A percentile compares a stretch with the other conserved stretches of the same genome.
phyloP scores from a whole-genome alignment of 2,329 filamentous ascomycete species.

The Fusarium nelsonii region DNA sequence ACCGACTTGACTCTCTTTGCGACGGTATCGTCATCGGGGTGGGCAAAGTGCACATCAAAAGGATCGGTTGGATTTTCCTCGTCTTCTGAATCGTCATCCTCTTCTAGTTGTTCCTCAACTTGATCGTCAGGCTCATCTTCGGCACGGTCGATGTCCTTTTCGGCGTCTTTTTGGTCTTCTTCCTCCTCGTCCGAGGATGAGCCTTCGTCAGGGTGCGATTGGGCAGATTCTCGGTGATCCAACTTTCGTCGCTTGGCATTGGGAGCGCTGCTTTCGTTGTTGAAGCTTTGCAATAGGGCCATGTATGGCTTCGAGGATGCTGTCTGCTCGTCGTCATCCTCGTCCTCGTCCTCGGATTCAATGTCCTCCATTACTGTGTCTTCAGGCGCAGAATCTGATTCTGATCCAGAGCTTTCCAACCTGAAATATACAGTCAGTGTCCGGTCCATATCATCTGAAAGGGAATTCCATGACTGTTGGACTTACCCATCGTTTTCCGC shows the following conservation, averaged over 20 bases:
- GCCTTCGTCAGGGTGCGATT: conserved; percentile 40
- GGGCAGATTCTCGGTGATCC: conserved; percentile 52
- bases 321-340: conserved; percentile 61
- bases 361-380: conserved; percentile 56
- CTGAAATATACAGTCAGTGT: conserved; percentile 20
- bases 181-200: conserved; percentile 49
- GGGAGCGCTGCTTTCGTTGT: conserved; percentile 58
- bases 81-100: conserved; percentile 59
- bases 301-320: conserved; percentile 64
- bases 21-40: conserved; percentile 72
- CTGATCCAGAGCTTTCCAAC: conserved; percentile 46
- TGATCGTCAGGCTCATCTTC: conserved; percentile 49
- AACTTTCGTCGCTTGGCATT: conserved; percentile 70
- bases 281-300: conserved; percentile 69
- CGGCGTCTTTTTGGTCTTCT: conserved; percentile 57
- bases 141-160: conserved; percentile 57
- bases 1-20: conserved; percentile 65
- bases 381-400: conserved; percentile 48
- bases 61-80: conserved; percentile 72
- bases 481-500: conserved; percentile 56
- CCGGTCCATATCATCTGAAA: background rate
- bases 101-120: conserved; percentile 48
- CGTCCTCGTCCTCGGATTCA: conserved; percentile 60
- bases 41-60: conserved; percentile 84
- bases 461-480: background rate